Conservation (phyloP, 2,329 filamentous ascomycete genomes). For the Aspergillus cejpii region DNA sequence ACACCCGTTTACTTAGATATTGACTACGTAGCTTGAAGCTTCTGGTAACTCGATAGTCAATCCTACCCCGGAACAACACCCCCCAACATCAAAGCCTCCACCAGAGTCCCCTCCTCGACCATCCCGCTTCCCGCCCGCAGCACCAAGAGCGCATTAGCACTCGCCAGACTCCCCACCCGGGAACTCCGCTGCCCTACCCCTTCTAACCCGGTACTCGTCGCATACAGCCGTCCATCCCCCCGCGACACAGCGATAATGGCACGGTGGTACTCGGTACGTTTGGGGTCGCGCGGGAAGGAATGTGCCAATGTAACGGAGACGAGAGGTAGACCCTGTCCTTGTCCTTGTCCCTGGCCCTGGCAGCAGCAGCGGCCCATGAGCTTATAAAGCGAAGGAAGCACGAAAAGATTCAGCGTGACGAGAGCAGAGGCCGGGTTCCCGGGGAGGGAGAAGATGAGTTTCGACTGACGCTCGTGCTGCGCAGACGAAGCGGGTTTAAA, state of each 20-base stretch:
- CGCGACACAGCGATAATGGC: constrained; percentile 60
- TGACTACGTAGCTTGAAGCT: too few species aligned
- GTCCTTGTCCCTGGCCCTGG: constrained; percentile 36
- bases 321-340: constrained; percentile 61
- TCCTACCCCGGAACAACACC: constrained; percentile 35
- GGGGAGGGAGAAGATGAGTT: constrained; percentile 80
- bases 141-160: constrained; percentile 79
- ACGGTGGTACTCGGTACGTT: constrained; percentile 84
- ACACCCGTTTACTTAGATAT: too few species aligned
- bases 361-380: too few species aligned
- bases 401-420: constrained; percentile 90
- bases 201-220: constrained; percentile 69
- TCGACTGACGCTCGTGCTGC: constrained; percentile 53
- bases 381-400: constrained; percentile 77
- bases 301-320: constrained; percentile 66
- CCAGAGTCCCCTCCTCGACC: constrained; percentile 61
- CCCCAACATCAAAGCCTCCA: constrained; percentile 76
- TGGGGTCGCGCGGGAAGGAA: constrained; percentile 65
- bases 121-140: constrained; percentile 45
- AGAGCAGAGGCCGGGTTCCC: constrained; percentile 91
- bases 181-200: constrained; percentile 67
- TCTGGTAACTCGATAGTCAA: too few species aligned
- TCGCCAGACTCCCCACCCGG: constrained; percentile 76
- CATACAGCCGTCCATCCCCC: constrained; percentile 61
- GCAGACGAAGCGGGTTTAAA: constrained; percentile 41